Percentiles rank a stretch among this genome's conserved stretches.
Conservation (phyloP, 495 filamentous ascomycete genomes). For the Aspergillus ellipticus region DNA sequence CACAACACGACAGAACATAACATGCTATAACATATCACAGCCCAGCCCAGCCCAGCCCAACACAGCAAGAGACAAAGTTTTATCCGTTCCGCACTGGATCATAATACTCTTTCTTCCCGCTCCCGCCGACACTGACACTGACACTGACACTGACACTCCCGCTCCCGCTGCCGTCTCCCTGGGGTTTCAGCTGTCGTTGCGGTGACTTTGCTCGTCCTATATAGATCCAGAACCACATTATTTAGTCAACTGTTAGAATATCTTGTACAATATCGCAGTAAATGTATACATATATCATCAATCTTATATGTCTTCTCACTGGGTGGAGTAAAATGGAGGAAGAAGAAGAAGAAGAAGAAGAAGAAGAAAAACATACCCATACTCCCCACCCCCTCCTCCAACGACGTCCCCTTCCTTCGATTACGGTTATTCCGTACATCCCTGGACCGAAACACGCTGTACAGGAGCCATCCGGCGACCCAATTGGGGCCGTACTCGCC, state of each 20-base stretch:
- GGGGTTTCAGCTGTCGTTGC: constrained; percentile 18
- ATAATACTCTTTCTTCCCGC: constrained; percentile 37
- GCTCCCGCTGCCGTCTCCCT: constrained; percentile 18
- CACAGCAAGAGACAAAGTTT: neutral
- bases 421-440: constrained; percentile 54
- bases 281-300: neutral
- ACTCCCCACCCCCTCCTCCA: neutral
- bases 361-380: constrained; percentile 15
- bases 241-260: constrained; percentile 2
- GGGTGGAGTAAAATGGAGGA: too few species aligned
- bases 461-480: constrained; percentile 56
- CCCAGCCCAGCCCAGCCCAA: neutral
- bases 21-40: neutral
- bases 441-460: constrained; percentile 56
- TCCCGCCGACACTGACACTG: constrained; percentile 9
- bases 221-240: too few species aligned
- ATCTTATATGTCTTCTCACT: too few species aligned
- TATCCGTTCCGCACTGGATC: constrained; percentile 44
- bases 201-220: constrained; percentile 13
- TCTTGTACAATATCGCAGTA: neutral
- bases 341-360: neutral
- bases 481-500: constrained; percentile 52
- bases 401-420: constrained; percentile 35
- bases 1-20: neutral
- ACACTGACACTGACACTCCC: constrained; percentile 10